Percentiles rank a stretch among this genome's conserved stretches.
phyloP scores from a whole-genome alignment of 192 early-diverging fungal genomes.

The Linnemannia schmuckeri region DNA sequence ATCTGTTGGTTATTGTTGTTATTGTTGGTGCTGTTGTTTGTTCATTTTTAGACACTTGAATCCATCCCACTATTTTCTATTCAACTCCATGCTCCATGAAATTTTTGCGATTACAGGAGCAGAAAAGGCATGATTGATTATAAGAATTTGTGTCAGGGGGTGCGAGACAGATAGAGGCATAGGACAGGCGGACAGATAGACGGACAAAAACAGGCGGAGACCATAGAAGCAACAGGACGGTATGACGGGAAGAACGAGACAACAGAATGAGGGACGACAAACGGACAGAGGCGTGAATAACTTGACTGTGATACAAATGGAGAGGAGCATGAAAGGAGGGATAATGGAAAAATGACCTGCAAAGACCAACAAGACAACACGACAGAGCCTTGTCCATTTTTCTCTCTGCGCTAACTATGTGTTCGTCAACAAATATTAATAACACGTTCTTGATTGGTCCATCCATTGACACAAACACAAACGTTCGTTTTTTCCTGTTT shows the following conservation, averaged over 20 bases:
- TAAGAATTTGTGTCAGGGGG: background rate
- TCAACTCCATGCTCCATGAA: background rate
- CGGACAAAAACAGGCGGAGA: too few relatives aligned
- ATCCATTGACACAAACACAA: slow-evolving; percentile 16
- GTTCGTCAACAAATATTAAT: background rate
- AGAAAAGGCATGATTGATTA: background rate
- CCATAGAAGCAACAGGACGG: background rate
- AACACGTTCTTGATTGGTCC: background rate
- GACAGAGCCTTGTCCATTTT: background rate
- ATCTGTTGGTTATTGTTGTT: background rate
- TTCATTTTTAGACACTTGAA: background rate
- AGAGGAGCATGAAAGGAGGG: background rate
- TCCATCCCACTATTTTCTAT: background rate
- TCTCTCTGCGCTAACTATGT: background rate
- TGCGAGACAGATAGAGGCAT: background rate
- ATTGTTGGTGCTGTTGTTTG: background rate
- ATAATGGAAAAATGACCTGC: background rate
- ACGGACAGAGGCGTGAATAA: background rate
- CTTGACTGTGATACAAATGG: too few relatives aligned
- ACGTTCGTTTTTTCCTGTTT: background rate
- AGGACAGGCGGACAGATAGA: background rate
- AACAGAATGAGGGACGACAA: background rate
- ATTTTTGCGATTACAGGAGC: background rate
- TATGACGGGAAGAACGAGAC: background rate
- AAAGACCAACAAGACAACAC: background rate